Evolutionary conservation across 805 yeast genomes (phyloP).

Genomic region (Saccharomycopsis babjevae): DNA sequence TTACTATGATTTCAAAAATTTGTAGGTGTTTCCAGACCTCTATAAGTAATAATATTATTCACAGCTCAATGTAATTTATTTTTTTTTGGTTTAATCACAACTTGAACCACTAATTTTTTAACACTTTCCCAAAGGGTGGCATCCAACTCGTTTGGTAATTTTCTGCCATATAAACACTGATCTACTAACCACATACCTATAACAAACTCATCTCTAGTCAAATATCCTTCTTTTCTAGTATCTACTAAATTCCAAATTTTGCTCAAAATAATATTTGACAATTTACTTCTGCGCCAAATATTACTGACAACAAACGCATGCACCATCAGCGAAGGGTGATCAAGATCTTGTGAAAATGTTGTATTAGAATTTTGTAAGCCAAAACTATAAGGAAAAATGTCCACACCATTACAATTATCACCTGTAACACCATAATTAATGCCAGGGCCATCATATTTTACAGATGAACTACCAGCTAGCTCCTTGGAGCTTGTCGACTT

Average conservation of each 20-base stretch:
- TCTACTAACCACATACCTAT: slow-evolving; percentile 99
- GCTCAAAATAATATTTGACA: slow-evolving; percentile 50
- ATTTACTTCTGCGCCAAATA: slow-evolving; percentile 70
- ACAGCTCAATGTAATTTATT: neutral
- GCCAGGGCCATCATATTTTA: neutral
- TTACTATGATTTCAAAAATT: too few species aligned
- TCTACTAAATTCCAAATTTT: slow-evolving; percentile 69
- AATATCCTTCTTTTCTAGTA: slow-evolving; percentile 55
- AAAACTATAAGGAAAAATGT: neutral
- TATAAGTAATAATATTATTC: too few species aligned
- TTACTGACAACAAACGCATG: slow-evolving; percentile 48
- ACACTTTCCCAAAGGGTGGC: slow-evolving; percentile 76
- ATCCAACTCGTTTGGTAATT: slow-evolving; percentile 63
- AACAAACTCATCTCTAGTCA: slow-evolving; percentile 72
- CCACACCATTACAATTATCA: neutral
- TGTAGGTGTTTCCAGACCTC: too few species aligned
- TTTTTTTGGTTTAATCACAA: slow-evolving; percentile 22
- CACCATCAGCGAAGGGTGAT: slow-evolving; percentile 16
- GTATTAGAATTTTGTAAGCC: slow-evolving; percentile 2
- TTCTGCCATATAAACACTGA: slow-evolving; percentile 89
- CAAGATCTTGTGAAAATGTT: slow-evolving; percentile 4
- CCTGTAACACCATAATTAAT: neutral
- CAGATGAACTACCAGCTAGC: neutral
- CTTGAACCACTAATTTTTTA: slow-evolving; percentile 34
- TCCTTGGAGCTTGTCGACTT: neutral